Base-by-base conservation (phyloP, 306 rosid species). In the Adenanthera pavonina region DNA sequence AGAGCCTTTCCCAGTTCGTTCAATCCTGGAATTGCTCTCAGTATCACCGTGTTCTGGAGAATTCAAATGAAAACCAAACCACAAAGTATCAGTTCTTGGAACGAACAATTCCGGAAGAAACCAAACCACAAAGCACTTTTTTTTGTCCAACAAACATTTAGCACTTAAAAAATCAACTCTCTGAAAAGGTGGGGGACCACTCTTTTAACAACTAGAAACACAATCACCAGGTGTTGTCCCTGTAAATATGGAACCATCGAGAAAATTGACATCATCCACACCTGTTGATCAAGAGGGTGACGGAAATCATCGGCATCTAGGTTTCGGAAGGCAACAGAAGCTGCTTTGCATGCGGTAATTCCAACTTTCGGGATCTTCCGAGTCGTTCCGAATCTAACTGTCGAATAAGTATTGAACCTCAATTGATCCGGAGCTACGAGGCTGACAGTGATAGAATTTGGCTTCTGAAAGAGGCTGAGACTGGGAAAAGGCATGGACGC, bases 301-400 rank as follows among this genome's bases (percentile, higher is more conserved):
- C 98, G 97, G 69, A 94, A 94, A 81, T 94, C 99, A 65, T 95
- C 99, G 41, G 98, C 99, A 48, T 93, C 98, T 38, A 95, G 98
- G 75, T 92, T 78, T 67, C 89, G 94, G 60, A 95, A 92, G 78
- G 73, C 87, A 56, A 92, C 78, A 17, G 94, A 80, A 81, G 90
- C 76, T 16, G 95, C 97, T 88, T 84, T 82, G 85, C 90, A 88
- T 19, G 89, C 67, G 3, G 88, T 78, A 35, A 30, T 41, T 72
- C 80, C 70, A 33, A 43, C 0, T 48, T 76, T 84, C 5, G 57
- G 80, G 14, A 54, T 84, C 71, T 80, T 91, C 52, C 7, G 78
- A 62, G 67, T 38, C 35, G 80, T 19, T 25, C 79, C 30, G 71
- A 89, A 82, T 72, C 85, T 36, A n/a, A 78, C 33, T 0, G 79